Evolutionary conservation across 2,329 filamentous ascomycete species (phyloP).

Genomic region (Aureobasidium sp.): DNA sequence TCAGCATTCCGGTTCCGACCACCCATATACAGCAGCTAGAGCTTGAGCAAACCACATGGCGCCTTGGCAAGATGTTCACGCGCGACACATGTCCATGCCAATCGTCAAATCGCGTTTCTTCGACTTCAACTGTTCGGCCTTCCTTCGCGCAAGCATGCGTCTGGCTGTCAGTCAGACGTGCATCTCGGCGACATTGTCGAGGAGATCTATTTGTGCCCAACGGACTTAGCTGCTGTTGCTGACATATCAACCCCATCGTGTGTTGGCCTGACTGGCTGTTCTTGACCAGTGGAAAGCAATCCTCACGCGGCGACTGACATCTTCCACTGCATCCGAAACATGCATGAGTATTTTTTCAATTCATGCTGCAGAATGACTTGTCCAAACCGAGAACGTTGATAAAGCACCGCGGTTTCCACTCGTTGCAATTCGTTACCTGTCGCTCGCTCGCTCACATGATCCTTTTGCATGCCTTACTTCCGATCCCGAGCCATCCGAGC

Average conservation of each 20-base stretch:
- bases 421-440: neutral
- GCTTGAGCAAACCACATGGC: neutral
- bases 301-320: neutral
- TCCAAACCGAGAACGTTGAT: neutral
- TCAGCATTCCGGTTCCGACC: neutral
- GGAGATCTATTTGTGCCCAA: neutral
- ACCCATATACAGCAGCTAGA: neutral
- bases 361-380: neutral
- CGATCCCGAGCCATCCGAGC: neutral
- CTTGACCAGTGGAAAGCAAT: neutral
- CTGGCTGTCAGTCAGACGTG: neutral
- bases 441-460: neutral
- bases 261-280: neutral
- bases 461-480: neutral
- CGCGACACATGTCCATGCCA: neutral
- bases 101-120: neutral
- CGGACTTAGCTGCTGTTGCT: neutral
- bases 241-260: neutral
- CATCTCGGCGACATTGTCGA: neutral
- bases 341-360: neutral
- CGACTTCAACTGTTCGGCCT: neutral
- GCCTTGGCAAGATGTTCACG: conserved; percentile 6
- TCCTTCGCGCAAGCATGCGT: neutral
- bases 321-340: neutral
- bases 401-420: neutral